Conservation (phyloP, 2,329 filamentous ascomycete genomes). For the Pseudohalonectria lignicola region DNA sequence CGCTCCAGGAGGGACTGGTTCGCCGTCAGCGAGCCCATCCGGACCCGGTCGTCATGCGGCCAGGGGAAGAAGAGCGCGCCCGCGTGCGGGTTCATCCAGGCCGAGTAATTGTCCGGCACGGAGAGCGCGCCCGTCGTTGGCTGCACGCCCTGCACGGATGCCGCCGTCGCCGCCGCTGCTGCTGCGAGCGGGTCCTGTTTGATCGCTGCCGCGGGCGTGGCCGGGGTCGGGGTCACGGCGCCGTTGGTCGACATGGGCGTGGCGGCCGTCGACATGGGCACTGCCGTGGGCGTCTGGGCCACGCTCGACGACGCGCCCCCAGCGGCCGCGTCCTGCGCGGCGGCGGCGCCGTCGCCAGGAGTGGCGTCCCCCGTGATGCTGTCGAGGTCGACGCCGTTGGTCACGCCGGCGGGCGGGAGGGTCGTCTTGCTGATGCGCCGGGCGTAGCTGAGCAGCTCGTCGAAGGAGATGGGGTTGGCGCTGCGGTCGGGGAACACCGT, state of each 20-base stretch:
- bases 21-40: slow-evolving; percentile 53
- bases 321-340: slow-evolving; percentile 6
- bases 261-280: slow-evolving; percentile 11
- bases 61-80: slow-evolving; percentile 62
- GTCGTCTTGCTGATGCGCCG: slow-evolving; percentile 73
- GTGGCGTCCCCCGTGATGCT: too few species aligned
- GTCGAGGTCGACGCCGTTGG: slow-evolving; percentile 23
- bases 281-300: slow-evolving; percentile 4
- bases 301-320: slow-evolving; percentile 1
- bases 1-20: slow-evolving; percentile 51
- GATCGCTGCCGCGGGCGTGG: slow-evolving; percentile 9
- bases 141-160: slow-evolving; percentile 10
- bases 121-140: slow-evolving; percentile 16
- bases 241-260: slow-evolving; percentile 10
- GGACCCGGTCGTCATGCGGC: slow-evolving; percentile 62
- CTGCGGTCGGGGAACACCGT: slow-evolving; percentile 38
- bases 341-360: slow-evolving; percentile 1
- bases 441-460: slow-evolving; percentile 66
- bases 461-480: slow-evolving; percentile 49
- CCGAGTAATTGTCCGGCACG: slow-evolving; percentile 27
- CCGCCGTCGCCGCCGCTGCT: slow-evolving; percentile 2
- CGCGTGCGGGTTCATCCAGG: slow-evolving; percentile 43
- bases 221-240: slow-evolving; percentile 4
- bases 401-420: slow-evolving; percentile 50
- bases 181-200: not conserved